Percentiles rank a stretch among this genome's conserved stretches.
phyloP scores from a whole-genome alignment of 192 early-diverging fungal genomes.

The Entomortierella parvispora region DNA sequence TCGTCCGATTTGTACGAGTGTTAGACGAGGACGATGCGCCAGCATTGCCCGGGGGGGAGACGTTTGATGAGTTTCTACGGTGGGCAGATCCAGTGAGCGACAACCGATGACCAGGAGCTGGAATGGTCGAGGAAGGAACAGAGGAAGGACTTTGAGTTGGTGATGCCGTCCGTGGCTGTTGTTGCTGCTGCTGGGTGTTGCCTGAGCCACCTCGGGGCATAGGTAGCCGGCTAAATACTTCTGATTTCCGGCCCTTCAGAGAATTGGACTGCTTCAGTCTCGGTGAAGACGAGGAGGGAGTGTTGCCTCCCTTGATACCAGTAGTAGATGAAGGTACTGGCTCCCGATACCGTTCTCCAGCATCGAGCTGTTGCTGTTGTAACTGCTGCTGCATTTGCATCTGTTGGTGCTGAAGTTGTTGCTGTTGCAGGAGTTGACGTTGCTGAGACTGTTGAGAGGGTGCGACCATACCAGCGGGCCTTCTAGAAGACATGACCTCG shows the following conservation, averaged over 20 bases:
- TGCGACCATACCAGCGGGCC: no score
- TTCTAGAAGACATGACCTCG: no score
- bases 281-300: slow-evolving; percentile 19
- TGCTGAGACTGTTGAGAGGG: slow-evolving; percentile 3
- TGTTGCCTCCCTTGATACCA: slow-evolving; percentile 12
- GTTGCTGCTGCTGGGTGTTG: slow-evolving; percentile 13
- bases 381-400: slow-evolving; percentile 21
- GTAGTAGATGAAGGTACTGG: slow-evolving; percentile 23
- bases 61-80: slow-evolving; percentile 42
- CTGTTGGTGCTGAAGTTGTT: slow-evolving; percentile 22
- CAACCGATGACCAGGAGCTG: slow-evolving; percentile 13
- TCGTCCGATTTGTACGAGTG: background rate
- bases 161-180: slow-evolving; percentile 11
- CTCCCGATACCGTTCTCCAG: slow-evolving; percentile 21
- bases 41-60: slow-evolving; percentile 32
- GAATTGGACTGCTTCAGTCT: slow-evolving; percentile 36
- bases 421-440: slow-evolving; percentile 22
- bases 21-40: slow-evolving; percentile 12
- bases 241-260: slow-evolving; percentile 27
- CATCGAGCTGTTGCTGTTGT: slow-evolving; percentile 28
- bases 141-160: slow-evolving; percentile 21
- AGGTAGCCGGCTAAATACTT: slow-evolving; percentile 43
- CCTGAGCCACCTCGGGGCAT: slow-evolving; percentile 31
- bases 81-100: slow-evolving; percentile 17
- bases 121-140: slow-evolving; percentile 8